Evolutionary conservation across 768 basidiomycete genomes (phyloP), one percentile per base, ranked within the genome.

Genomic region (Phlebiopsis gigantea): DNA sequence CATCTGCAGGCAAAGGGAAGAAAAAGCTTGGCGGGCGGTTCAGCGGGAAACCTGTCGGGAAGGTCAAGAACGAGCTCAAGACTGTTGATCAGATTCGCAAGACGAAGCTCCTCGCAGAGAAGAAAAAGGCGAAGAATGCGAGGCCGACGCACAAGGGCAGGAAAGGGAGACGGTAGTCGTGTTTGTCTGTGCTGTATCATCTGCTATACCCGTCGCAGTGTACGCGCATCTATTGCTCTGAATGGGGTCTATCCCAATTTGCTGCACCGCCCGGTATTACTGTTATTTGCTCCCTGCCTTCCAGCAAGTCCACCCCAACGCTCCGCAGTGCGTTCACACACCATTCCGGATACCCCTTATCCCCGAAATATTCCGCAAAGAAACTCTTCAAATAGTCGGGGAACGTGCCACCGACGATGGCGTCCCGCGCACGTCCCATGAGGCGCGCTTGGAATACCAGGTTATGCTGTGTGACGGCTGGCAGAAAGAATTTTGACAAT

Each of bases 71-170:
- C 45, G 93, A 95, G 71, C 83, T 97, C 70, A 93, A 90, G 75
- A 87, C 83, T 0, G 84, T 82, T 25, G 90, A 93, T 48, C 90
- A 95, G 68, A 94, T 98, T 59, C 81, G 90, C 60, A 94, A 87
- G 67, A 74, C 78, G 29, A 79, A 94, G 59, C 83, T 83, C 65
- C 50, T 77, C 19, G 65, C 74, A 65, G 89, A 92, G 63, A 83
- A 79, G 61, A 81, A 79, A 64, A 82, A 77, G 67, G 83, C 78
- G 19, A 94, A 90, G 73, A 94, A 94, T 66, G 89, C 89, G n/a
- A 79, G 93, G 26, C 85, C 88, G 7, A 12, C 50, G 14, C 50
- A 41, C 34, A 76, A 34, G 24, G 55, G 73, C 61, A 71, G 68
- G 45, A 80, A 75, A 60, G 76, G 79, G 34, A 78, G 73, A 63